Evolutionary conservation across 176 grass and related monocot genomes (phyloP), one percentile per base, ranked within the genome.

Genomic region (Oropetium thomaeum): DNA sequence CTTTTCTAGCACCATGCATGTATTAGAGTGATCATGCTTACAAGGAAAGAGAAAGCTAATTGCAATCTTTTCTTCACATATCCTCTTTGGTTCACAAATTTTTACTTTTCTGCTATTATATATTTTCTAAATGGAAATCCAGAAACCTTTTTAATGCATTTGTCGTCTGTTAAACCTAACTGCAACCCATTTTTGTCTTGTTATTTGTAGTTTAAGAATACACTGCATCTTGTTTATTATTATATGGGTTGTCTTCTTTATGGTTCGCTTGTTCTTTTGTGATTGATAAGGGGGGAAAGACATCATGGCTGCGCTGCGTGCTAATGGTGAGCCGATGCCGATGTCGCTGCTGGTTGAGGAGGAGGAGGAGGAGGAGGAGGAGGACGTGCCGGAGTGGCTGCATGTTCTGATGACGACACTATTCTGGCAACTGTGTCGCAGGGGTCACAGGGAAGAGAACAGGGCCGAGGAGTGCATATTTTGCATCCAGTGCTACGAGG

Each of bases 371-470:
- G 19, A 10, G 2, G 70, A 17, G 32, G 30, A 26, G 9, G 42
- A 5, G 34, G 40, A 9, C 62, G 12, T 38, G 9, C 23, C 38
- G 26, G 5, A 34, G 12, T 82, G 82, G 77, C 13, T 74, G 28
- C 7, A 26, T 6, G 1, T 25, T 74, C 37, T 90, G 28, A 6
- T 83, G 35, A 13, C 23, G 9, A 52, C 58, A 1, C 43, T 13
- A 27, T 90, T 81, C 30, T 87, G 81, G 80, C 19, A 49, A 17
- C 2, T 8, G 14, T 90, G 88, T 66, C 19, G 39, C 66, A 30
- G 39, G 15, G 20, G 17, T 1, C 83, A 90, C 58, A 0, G 0
- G 5, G 28, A 43, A 1, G 31, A 15, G 72, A 44, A 52, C 31
- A 41, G 57, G 37, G 11, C 34, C 22, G 69, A 76, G 65, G 51